Evolutionary conservation across 371 early-diverging fungal genomes (phyloP).

Genomic region (Mortierella sp.): DNA sequence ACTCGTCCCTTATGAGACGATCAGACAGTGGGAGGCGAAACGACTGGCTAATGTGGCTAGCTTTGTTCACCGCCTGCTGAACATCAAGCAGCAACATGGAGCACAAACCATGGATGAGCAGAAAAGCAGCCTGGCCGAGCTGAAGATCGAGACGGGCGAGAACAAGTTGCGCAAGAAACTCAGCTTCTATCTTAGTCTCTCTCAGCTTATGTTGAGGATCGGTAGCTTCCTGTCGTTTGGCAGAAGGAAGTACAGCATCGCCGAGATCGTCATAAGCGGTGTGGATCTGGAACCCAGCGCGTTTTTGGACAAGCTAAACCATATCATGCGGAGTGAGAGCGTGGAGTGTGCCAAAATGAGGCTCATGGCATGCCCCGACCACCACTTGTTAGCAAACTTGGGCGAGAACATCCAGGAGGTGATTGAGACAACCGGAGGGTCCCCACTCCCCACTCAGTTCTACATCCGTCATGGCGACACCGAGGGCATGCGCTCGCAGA

Average conservation of each 20-base stretch:
- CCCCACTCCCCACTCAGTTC: constrained; percentile 24
- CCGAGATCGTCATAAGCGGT: neutral
- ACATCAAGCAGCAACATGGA: neutral
- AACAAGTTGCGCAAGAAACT: constrained; percentile 19
- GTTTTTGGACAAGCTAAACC: neutral
- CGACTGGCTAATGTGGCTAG: constrained; percentile 19
- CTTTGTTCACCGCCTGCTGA: constrained; percentile 2
- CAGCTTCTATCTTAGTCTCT: neutral
- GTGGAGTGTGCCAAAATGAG: neutral
- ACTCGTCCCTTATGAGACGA: constrained; percentile 16
- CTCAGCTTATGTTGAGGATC: neutral
- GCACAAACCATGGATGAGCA: constrained; percentile 13
- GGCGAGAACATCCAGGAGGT: constrained; percentile 12
- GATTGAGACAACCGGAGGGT: constrained; percentile 17
- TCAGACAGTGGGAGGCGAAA: constrained; percentile 21
- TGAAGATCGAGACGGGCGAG: constrained; percentile 20
- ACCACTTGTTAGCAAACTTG: neutral
- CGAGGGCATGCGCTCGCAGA: constrained; percentile 5
- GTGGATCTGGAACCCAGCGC: neutral
- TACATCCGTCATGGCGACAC: neutral
- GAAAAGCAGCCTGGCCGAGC: constrained; percentile 15
- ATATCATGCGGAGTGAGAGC: neutral
- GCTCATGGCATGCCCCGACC: neutral
- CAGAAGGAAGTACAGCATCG: neutral
- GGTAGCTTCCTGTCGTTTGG: neutral